A percentile compares a stretch with the other conserved stretches of the same genome.
These are phyloP conservation scores for Arthroderma uncinatum DNA, from an alignment of 2,329 filamentous ascomycete genomes.

Conservation along the genomic window DNA sequence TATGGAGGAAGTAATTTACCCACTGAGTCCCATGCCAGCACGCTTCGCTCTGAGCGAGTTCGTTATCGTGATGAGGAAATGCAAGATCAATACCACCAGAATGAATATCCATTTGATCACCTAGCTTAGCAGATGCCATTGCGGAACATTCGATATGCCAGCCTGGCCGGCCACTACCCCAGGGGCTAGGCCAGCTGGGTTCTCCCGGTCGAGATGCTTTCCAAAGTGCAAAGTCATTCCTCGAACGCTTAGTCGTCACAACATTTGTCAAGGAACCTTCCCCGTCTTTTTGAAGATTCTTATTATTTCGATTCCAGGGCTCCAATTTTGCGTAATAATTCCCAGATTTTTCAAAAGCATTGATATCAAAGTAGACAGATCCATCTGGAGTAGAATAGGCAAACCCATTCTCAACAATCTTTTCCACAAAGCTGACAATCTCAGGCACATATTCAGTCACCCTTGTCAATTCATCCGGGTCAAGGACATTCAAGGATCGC, in stretches of 20 bases:
- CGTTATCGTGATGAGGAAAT: slow-evolving; percentile 89
- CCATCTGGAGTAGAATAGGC: slow-evolving; percentile 66
- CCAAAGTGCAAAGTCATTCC: slow-evolving; percentile 86
- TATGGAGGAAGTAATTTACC: slow-evolving; percentile 94
- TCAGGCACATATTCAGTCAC: slow-evolving; percentile 89
- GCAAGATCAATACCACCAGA: slow-evolving; percentile 84
- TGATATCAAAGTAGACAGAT: slow-evolving; percentile 89
- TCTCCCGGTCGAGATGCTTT: slow-evolving; percentile 87
- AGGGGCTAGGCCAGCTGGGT: slow-evolving; percentile 77
- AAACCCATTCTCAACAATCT: slow-evolving; percentile 73
- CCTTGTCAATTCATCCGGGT: slow-evolving; percentile 69
- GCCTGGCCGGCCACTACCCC: slow-evolving; percentile 78
- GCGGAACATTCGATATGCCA: slow-evolving; percentile 98
- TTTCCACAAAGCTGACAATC: slow-evolving; percentile 75
- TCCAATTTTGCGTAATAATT: slow-evolving; percentile 77
- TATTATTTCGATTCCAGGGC: slow-evolving; percentile 75
- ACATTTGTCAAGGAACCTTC: slow-evolving; percentile 75
- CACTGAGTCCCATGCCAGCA: slow-evolving; percentile 61
- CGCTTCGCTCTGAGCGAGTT: slow-evolving; percentile 81
- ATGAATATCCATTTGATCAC: slow-evolving; percentile 79
- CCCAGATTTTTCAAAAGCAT: slow-evolving; percentile 69
- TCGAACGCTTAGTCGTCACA: slow-evolving; percentile 52
- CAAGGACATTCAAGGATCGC: slow-evolving; percentile 70
- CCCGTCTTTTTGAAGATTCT: slow-evolving; percentile 72
- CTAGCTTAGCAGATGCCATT: slow-evolving; percentile 85